A percentile compares a stretch with the other conserved stretches of the same genome.
Evolutionary conservation across 305 asterid genomes (phyloP).

Genomic region (Ilex paraguariensis): DNA sequence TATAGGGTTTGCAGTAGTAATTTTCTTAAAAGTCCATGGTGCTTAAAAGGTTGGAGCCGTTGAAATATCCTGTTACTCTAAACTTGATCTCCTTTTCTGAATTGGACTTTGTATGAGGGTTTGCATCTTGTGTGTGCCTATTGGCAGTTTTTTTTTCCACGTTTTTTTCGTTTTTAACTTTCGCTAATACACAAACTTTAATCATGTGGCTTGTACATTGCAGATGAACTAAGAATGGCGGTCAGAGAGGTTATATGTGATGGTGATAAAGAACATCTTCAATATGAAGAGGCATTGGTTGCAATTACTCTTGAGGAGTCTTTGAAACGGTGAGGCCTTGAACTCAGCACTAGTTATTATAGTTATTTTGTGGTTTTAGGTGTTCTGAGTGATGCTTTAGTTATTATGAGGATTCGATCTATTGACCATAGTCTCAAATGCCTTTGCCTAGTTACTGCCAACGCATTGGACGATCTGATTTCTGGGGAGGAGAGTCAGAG

Average conservation of each 20-base stretch:
- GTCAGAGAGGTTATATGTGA: conserved; percentile 89
- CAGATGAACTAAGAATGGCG: conserved; percentile 91
- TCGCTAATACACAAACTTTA: too few relatives aligned
- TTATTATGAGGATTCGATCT: conserved; percentile 10
- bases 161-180: too few relatives aligned
- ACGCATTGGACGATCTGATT: conserved; percentile 78
- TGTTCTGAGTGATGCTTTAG: conserved; percentile 3
- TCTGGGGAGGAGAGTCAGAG: conserved; percentile 99
- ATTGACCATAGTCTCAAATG: conserved; percentile 15
- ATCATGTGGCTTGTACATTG: background rate
- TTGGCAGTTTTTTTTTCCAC: too few relatives aligned
- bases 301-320: conserved; percentile 88
- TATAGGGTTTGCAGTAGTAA: too few relatives aligned
- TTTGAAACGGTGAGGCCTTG: conserved; percentile 63
- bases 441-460: conserved; percentile 73
- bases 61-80: too few relatives aligned
- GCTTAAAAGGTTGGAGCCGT: too few relatives aligned
- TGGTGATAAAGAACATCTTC: conserved; percentile 43
- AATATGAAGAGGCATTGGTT: conserved; percentile 75
- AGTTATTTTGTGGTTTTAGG: conserved; percentile 3
- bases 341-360: conserved; percentile 14
- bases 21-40: too few relatives aligned
- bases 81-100: too few relatives aligned
- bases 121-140: too few relatives aligned
- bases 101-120: too few relatives aligned